These are phyloP conservation scores for Cercospora zeae-maydis DNA, from an alignment of 2,329 filamentous ascomycete genomes.

Conservation along the genomic window DNA sequence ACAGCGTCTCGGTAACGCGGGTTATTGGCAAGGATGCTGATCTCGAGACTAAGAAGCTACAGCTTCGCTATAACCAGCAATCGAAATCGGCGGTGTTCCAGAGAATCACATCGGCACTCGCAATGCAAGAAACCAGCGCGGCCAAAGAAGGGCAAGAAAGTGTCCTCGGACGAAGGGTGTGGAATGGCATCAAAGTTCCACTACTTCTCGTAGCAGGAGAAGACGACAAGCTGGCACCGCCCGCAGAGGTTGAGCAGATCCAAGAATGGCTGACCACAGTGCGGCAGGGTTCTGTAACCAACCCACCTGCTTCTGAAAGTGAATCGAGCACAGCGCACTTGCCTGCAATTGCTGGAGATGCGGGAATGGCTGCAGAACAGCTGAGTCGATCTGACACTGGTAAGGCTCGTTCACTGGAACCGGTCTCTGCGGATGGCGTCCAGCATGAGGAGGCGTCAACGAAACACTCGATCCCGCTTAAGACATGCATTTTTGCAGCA, in stretches of 20 bases:
- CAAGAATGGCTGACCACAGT: constrained; percentile 38
- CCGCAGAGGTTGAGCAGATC: constrained; percentile 67
- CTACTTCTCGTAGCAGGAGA: constrained; percentile 76
- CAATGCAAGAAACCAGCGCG: constrained; percentile 10
- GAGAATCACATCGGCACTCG: constrained; percentile 73
- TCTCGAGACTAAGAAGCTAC: constrained; percentile 61
- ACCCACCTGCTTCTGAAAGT: background rate
- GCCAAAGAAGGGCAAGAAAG: constrained; percentile 42
- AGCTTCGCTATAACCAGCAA: constrained; percentile 74
- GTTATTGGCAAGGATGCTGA: constrained; percentile 70
- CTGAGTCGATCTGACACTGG: background rate
- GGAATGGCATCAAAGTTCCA: constrained; percentile 69
- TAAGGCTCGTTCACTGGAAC: background rate
- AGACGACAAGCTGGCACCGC: constrained; percentile 71
- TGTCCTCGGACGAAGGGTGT: constrained; percentile 65
- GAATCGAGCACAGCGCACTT: background rate
- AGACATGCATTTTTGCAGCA: constrained; percentile 66
- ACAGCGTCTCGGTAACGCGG: constrained; percentile 73
- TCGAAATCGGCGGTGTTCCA: constrained; percentile 76
- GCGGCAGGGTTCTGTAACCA: constrained; percentile 9
- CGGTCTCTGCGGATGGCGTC: constrained; percentile 10
- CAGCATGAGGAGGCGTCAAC: constrained; percentile 22
- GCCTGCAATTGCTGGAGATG: constrained; percentile 12
- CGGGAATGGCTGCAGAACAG: constrained; percentile 10
- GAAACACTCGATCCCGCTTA: constrained; percentile 50